Base-by-base conservation (phyloP, 768 basidiomycete genomes). In the Austroboletus eburneus region DNA sequence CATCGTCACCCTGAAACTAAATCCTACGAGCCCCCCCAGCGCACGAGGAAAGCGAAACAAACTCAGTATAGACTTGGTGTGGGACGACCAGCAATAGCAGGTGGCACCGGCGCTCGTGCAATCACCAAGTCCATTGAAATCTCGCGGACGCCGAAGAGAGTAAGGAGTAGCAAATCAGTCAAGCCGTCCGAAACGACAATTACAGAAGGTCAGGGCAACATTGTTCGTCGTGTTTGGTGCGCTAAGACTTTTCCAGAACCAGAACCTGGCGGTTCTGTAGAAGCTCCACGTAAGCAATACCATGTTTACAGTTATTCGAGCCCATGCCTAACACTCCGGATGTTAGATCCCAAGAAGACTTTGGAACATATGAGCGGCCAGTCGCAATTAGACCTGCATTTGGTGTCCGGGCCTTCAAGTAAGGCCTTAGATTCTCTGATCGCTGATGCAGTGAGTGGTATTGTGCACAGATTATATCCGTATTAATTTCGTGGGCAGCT, bases 1-100 rank as follows among this genome's bases (percentile, higher is more conserved):
- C 56, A 66, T 45, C 50, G 58, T 30, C 58, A 22, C 35, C 56
- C 39, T 24, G 49, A 45, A 36, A 39, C 36, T 29, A 34, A 46
- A 20, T 50, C 54, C 29, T 49, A 46, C 9, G 55, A 57, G 25
- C 56, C 63, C 20, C 59, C 63, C 13, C 65, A 64, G 21, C 57
- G 84, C 10, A 78, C 79, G 24, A 74, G 84, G 46, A 87, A 86
- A 58, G 82, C 85, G 12, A 87, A 82, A 61, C 84, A 87, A 42
- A 73, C 78, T 4, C 87, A 87, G 63, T 77, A 74, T 34, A 72
- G 71, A 51, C 72, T 90, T 16, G 88, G 88, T 42, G 79, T 87
- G 13, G 87, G 87, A 3, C 74, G 82, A 54, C 87, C 87, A 9
- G 71, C 72, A 8, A 70, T 72, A 16, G 83, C 76, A 25, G 87